Evolutionary conservation across 202 grass and related monocot genomes (phyloP), one percentile per base, ranked within the genome.

Genomic region (Alloteropsis angusta): DNA sequence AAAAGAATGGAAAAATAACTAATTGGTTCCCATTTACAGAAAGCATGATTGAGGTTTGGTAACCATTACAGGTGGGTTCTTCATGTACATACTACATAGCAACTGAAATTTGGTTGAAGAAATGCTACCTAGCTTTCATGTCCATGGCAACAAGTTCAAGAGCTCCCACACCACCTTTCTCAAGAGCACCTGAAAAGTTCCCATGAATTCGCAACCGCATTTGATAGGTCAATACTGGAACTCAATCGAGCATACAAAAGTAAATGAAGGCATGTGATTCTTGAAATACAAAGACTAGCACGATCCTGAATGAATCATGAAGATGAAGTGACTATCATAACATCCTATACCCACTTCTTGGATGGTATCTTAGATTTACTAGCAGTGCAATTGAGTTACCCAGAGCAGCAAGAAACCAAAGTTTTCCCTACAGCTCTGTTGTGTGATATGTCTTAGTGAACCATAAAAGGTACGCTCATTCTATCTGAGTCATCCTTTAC

Each of bases 101-200:
- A 77, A 64, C 36, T 66, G 49, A 80, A 72, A 75, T 64, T 49
- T 82, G 36, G 23, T 13, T 11, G 44, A 60, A 79, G 64, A 76
- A 78, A 80, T 38, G 60, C 76, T 63, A 99, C 92, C 92, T 93
- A 52, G 96, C 90, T 91, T 99, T 99, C 92, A 99, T 96, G 73
- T 99, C 92, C 96, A 99, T 99, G 22, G 92, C 96, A 85, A 99
- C 96, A 72, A 99, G 96, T 87, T 99, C 96, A 87, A 99, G 86
- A 75, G 96, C 96, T 72, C 92, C 92, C 74, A 99, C 92, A 82
- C 96, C 92, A 77, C 96, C 92, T 89, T 99, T 99, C 79, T 96
- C 96, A 83, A 99, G 92, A 85, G 92, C 92, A 30, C 83, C 96
- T 75, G 60, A 28, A 73, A 78, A n/a, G n/a, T 77, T 86, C 36